Percentiles rank a stretch among this genome's conserved stretches.
phyloP scores from a whole-genome alignment of 2,329 filamentous ascomycete genomes.

The Ceratocystis harringtonii region DNA sequence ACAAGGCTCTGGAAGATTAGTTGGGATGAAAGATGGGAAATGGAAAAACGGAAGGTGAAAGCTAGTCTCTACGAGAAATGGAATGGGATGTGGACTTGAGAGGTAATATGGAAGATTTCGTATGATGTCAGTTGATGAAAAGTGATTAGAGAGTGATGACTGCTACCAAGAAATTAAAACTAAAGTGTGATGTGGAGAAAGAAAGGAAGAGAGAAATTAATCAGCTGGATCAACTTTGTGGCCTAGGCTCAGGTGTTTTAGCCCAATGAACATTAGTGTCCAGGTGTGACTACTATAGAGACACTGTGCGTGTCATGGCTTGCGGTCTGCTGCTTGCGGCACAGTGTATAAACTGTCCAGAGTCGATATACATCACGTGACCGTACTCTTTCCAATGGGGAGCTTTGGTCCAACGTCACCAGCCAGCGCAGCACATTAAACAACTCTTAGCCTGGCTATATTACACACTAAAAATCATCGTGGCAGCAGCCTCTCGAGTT shows the following conservation, averaged over 20 bases:
- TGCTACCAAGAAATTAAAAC: not conserved
- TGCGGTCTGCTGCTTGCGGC: accelerated
- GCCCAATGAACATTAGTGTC: not conserved
- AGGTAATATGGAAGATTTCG: not conserved
- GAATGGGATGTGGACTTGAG: not conserved
- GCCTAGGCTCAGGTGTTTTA: not conserved
- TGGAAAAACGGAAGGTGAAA: not conserved
- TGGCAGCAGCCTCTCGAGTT: not conserved
- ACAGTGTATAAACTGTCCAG: not conserved
- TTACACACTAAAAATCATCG: not conserved
- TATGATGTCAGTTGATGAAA: not conserved
- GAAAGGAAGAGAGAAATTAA: conserved; percentile 4
- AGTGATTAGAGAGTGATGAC: not conserved
- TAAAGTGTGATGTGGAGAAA: not conserved
- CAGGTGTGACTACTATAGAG: not conserved
- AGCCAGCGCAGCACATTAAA: not conserved
- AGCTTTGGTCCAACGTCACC: conserved; percentile 2
- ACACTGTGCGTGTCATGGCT: not conserved
- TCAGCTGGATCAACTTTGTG: conserved; percentile 3
- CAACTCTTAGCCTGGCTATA: not conserved
- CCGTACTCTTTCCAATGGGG: not conserved
- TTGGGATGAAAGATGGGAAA: not conserved
- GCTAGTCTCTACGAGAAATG: not conserved
- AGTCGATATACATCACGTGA: not conserved
- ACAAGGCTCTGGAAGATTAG: conserved; percentile 13